phyloP scores from a whole-genome alignment of 108 stramenopile genomes.

The Seminavis robusta region DNA sequence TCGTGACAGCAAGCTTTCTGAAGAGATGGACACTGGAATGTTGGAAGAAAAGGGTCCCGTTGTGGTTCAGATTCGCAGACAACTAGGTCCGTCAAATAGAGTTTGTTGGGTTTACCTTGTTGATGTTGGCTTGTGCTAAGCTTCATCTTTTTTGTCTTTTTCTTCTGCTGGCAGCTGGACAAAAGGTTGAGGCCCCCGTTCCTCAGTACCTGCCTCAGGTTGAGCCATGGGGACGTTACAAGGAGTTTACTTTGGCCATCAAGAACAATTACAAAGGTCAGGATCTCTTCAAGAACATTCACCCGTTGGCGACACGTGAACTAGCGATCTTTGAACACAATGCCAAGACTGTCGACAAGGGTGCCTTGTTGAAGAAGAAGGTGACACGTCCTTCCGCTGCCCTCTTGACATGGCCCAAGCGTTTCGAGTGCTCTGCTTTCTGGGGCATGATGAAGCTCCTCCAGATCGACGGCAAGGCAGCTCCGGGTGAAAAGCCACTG shows the following conservation, averaged over 20 bases:
- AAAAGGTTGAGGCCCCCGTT: conserved; percentile 6
- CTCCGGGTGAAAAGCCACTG: neutral
- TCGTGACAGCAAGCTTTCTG: conserved; percentile 9
- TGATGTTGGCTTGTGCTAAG: no score
- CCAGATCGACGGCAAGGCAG: conserved; percentile 10
- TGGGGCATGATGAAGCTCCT: conserved; percentile 15
- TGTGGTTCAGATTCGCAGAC: neutral
- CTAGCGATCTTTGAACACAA: conserved; percentile 11
- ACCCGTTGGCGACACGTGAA: conserved; percentile 3
- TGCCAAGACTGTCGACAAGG: conserved; percentile 2
- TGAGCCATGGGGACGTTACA: neutral
- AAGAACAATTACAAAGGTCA: conserved; percentile 1
- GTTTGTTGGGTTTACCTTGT: no score
- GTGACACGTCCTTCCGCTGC: conserved; percentile 9
- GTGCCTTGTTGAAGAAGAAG: neutral
- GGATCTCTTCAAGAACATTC: conserved; percentile 2
- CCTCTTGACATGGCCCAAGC: conserved; percentile 10
- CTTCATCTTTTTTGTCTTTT: no score
- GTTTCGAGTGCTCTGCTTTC: conserved; percentile 18
- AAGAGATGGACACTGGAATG: conserved; percentile 13
- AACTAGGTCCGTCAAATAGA: no score
- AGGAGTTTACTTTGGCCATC: conserved; percentile 1
- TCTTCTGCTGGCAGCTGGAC: no score
- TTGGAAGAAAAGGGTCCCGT: conserved; percentile 8
- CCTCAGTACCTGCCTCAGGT: neutral